Evolutionary conservation across 1,139 yeast genomes (phyloP).

Genomic region (Candida tetrigidarum): DNA sequence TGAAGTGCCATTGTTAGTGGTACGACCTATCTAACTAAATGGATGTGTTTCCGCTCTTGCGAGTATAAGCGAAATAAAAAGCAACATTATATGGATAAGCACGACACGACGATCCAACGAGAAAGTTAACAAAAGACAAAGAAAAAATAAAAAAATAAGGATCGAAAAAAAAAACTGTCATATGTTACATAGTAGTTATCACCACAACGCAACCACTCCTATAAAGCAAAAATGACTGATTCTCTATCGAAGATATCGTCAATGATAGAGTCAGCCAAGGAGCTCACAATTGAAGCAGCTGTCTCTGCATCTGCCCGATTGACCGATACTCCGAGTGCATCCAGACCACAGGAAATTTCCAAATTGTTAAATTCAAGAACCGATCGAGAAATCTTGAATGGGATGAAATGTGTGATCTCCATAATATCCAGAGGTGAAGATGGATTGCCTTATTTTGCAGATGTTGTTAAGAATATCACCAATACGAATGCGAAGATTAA

Average conservation of each 20-base stretch:
- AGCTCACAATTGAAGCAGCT: conserved; percentile 80
- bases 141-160: too few relatives aligned
- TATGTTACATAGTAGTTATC: too few relatives aligned
- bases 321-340: conserved; percentile 58
- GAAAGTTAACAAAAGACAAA: too few relatives aligned
- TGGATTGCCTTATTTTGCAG: conserved; percentile 72
- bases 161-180: too few relatives aligned
- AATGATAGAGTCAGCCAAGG: conserved; percentile 79
- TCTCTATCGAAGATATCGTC: conserved; percentile 45
- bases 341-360: conserved; percentile 66
- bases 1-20: too few relatives aligned
- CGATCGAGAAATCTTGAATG: conserved; percentile 73
- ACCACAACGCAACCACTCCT: not conserved
- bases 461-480: conserved; percentile 87
- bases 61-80: too few relatives aligned
- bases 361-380: conserved; percentile 68
- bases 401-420: conserved; percentile 76
- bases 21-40: too few relatives aligned
- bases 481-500: conserved; percentile 70
- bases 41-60: too few relatives aligned
- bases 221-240: conserved; percentile 36
- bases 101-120: too few relatives aligned
- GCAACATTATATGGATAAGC: too few relatives aligned
- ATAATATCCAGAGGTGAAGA: conserved; percentile 68
- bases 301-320: conserved; percentile 72